Percentiles rank a stretch among this genome's conserved stretches.
These are phyloP conservation scores for Floccularia luteovirens DNA, from an alignment of 768 basidiomycete genomes.

Conservation along the genomic window DNA sequence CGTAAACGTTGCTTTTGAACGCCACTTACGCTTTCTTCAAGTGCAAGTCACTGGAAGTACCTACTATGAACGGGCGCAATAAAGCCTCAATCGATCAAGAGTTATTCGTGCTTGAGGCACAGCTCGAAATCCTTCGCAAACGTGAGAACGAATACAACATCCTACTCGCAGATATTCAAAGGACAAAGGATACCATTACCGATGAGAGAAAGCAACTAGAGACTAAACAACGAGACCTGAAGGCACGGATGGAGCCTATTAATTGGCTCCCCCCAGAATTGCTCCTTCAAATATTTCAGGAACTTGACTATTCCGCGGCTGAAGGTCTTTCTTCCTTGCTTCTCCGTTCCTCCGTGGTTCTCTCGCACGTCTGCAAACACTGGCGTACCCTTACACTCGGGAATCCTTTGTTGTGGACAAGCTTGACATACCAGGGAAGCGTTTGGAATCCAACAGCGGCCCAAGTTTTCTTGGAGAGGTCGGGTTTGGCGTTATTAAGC, in stretches of 20 bases:
- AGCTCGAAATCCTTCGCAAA: constrained; percentile 24
- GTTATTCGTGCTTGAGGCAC: constrained; percentile 24
- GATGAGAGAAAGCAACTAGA: constrained; percentile 22
- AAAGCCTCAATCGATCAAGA: constrained; percentile 24
- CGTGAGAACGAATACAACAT: constrained; percentile 32
- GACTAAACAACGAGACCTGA: constrained; percentile 17
- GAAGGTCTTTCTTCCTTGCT: constrained; percentile 4
- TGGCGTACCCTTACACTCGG: neutral
- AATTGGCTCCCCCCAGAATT: constrained; percentile 46
- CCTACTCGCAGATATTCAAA: constrained; percentile 30
- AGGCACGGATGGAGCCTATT: constrained; percentile 34
- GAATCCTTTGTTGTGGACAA: neutral
- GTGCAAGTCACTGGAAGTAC: no score
- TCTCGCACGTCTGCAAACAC: constrained; percentile 22
- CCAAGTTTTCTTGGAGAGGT: neutral
- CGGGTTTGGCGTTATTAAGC: no score
- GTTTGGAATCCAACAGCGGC: neutral
- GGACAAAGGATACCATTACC: constrained; percentile 24
- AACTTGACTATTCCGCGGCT: constrained; percentile 15
- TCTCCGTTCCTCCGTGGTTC: constrained; percentile 17
- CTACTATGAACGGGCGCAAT: constrained; percentile 18
- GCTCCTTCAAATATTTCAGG: constrained; percentile 33
- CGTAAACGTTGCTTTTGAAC: no score
- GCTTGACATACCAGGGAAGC: neutral
- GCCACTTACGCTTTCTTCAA: no score